Evolutionary conservation across 148 eudicot species (phyloP), one percentile per base, ranked within the genome.

Genomic region (Hydrangea macrophylla): DNA sequence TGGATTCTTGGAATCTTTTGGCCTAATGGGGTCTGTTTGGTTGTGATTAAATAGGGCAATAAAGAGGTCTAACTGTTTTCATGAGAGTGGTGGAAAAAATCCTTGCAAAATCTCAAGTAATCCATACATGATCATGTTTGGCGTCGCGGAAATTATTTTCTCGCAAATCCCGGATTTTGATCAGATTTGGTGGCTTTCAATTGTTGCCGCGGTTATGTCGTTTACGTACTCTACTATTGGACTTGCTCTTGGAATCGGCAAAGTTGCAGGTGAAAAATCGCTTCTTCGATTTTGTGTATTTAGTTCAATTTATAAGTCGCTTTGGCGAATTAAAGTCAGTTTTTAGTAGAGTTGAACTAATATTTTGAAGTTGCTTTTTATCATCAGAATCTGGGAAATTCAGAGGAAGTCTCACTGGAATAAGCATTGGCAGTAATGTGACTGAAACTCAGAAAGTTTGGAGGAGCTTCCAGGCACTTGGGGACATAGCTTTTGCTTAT

Each of bases 121-220:
- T 55, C 73, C 73, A 0, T 80, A 73, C 48, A 80, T 80, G 84
- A 33, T 80, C 8, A 33, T 61, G n/a, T 80, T 80, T 50, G 84
- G 84, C 11, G 44, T 70, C 2, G 60, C 68, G 1, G 75, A 80
- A 44, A 76, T 80, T 28, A n/a, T 76, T 22, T 70, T 80, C 62
- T 80, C 84, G 10, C 84, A 80, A 13, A 76, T 80, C 13, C 80
- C 80, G 11, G 80, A 80, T 62, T 72, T 81, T 24, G 81, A 81
- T 70, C 78, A 74, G 53, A 66, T 81, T 18, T 77, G 62, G 25
- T 81, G 84, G 84, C 84, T 81, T 2, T 81, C 81, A 7, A 81
- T 81, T 26, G 76, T 81, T n/a, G 84, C 84, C 24, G 84, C 81
- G 0, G 67, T 77, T 48, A 81, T 81, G 84, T 81, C 84, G 24